Conservation (phyloP, 805 yeast species). For the Starmera quercuum region DNA sequence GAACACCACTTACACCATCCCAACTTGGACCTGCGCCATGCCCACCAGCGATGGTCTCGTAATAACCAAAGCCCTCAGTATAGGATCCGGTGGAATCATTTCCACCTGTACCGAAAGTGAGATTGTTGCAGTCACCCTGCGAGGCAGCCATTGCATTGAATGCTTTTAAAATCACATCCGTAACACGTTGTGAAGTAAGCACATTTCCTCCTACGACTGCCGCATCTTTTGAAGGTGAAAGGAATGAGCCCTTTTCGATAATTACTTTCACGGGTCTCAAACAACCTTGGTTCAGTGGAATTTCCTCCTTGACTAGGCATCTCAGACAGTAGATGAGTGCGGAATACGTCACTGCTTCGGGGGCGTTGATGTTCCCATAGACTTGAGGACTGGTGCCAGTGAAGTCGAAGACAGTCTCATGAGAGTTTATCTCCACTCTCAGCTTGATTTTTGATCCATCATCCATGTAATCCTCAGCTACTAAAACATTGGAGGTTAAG, state of each 20-base stretch:
- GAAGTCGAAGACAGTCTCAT: conserved; percentile 37
- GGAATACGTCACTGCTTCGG: conserved; percentile 44
- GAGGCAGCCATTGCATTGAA: conserved; percentile 51
- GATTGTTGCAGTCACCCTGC: conserved; percentile 51
- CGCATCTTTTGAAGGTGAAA: conserved; percentile 32
- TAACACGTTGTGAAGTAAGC: conserved; percentile 48
- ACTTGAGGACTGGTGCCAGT: conserved; percentile 47
- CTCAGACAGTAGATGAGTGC: conserved; percentile 47
- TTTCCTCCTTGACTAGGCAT: conserved; percentile 41
- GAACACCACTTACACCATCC: conserved; percentile 44
- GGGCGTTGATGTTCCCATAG: conserved; percentile 47
- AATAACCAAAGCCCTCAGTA: conserved; percentile 42
- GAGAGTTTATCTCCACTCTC: conserved; percentile 32
- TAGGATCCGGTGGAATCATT: conserved; percentile 31
- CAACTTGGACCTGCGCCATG: conserved; percentile 48
- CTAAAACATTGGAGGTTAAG: conserved; percentile 24
- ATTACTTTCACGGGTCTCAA: conserved; percentile 34
- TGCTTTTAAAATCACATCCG: conserved; percentile 45
- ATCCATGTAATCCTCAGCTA: conserved; percentile 43
- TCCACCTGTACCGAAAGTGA: conserved; percentile 46
- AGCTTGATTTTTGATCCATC: conserved; percentile 46
- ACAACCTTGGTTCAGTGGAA: conserved; percentile 53
- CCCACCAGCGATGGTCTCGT: conserved; percentile 51
- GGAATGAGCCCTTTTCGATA: conserved; percentile 26
- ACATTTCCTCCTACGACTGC: conserved; percentile 49